phyloP scores from a whole-genome alignment of 192 early-diverging fungal genomes.

The Entomortierella lignicola region DNA sequence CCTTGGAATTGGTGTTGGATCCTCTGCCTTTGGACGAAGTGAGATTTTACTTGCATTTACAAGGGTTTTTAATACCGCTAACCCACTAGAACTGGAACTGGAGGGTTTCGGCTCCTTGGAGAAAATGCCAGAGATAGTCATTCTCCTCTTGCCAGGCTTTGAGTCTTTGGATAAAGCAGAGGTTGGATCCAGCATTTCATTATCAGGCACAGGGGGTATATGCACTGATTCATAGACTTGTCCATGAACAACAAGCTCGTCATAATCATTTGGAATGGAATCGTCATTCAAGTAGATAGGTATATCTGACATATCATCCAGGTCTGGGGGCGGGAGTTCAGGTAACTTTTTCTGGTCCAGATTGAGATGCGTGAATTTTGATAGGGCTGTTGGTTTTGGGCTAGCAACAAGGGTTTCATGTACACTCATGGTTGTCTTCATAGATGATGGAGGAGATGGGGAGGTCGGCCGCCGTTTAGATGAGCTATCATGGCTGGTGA shows the following conservation, averaged over 20 bases:
- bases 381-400: constrained; percentile 10
- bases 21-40: constrained; percentile 1
- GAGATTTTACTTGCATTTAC: constrained; percentile 16
- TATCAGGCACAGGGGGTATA: neutral
- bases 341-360: constrained; percentile 23
- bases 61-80: constrained; percentile 17
- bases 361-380: constrained; percentile 13
- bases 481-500: constrained; percentile 1
- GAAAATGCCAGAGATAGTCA: constrained; percentile 24
- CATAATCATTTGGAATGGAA: neutral
- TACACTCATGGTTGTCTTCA: constrained; percentile 19
- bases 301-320: constrained; percentile 20
- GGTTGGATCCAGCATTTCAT: neutral
- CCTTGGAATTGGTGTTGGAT: neutral
- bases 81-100: neutral
- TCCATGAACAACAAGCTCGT: neutral
- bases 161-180: neutral
- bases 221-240: neutral
- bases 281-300: constrained; percentile 1
- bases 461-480: neutral
- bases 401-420: constrained; percentile 5
- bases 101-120: constrained; percentile 34
- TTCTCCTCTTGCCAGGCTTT: constrained; percentile 1
- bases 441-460: neutral
- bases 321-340: neutral